phyloP scores from a whole-genome alignment of 1,139 yeast species.

The Scheffersomyces titani region DNA sequence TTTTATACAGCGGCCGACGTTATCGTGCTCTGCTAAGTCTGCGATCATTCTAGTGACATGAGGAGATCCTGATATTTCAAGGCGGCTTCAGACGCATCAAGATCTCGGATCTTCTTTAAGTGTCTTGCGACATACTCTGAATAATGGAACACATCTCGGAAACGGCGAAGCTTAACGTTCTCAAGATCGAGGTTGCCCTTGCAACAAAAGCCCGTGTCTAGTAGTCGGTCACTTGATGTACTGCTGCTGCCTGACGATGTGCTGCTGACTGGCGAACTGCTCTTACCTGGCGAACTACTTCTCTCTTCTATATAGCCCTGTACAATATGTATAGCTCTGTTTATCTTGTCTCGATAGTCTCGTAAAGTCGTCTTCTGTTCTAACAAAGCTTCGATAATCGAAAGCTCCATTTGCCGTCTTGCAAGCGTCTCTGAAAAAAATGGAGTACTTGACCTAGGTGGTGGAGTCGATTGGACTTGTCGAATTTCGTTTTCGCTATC shows the following conservation, averaged over 20 bases:
- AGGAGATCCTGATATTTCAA: conserved; percentile 16
- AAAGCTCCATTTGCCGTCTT: neutral
- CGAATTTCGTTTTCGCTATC: neutral
- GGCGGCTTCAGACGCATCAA: neutral
- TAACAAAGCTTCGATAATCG: neutral
- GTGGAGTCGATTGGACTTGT: neutral
- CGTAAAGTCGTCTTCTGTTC: neutral
- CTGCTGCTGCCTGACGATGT: neutral
- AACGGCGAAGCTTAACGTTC: neutral
- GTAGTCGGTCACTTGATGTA: neutral
- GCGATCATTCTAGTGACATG: neutral
- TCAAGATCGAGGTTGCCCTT: neutral
- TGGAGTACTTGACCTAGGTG: neutral
- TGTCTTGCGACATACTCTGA: neutral
- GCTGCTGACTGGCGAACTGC: neutral
- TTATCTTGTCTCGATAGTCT: neutral
- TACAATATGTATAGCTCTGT: neutral
- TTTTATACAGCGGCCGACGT: neutral
- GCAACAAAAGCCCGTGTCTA: neutral
- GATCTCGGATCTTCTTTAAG: neutral
- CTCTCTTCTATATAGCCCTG: neutral
- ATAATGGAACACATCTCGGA: neutral
- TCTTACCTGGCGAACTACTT: neutral
- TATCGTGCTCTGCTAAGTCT: neutral
- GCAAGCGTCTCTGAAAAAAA: neutral